Percentiles rank a stretch among this genome's conserved stretches.
phyloP scores from a whole-genome alignment of 192 early-diverging fungal genomes.

The Kappamyces sp. region DNA sequence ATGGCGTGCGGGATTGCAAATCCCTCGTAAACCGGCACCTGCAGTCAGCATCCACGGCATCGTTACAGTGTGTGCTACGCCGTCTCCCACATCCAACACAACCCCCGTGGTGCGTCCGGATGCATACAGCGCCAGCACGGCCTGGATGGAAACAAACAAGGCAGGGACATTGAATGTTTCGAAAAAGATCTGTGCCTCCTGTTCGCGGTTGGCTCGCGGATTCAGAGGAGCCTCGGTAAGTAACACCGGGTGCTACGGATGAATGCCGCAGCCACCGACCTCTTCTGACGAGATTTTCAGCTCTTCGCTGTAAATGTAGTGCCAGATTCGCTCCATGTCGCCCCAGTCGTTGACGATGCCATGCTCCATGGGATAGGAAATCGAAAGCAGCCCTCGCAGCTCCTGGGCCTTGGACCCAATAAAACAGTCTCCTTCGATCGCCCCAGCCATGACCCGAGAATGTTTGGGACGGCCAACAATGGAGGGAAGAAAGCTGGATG shows the following conservation, averaged over 20 bases:
- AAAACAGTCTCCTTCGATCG: constrained; percentile 91
- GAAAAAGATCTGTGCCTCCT: constrained; percentile 94
- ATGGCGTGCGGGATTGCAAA: constrained; percentile 95
- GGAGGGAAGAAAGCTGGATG: constrained; percentile 93
- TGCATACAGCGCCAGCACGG: constrained; percentile 93
- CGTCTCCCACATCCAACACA: constrained; percentile 93
- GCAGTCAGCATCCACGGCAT: constrained; percentile 13
- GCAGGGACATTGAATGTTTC: constrained; percentile 99
- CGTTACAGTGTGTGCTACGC: constrained; percentile 75
- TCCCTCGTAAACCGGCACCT: constrained; percentile 89
- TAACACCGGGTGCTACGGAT: constrained; percentile 85
- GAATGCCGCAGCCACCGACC: constrained; percentile 36
- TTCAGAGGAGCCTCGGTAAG: constrained; percentile 97
- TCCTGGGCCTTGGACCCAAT: constrained; percentile 96
- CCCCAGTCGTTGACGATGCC: constrained; percentile 97
- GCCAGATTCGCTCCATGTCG: constrained; percentile 99
- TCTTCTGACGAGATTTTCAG: constrained; percentile 92
- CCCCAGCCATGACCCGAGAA: constrained; percentile 93
- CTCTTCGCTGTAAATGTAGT: constrained; percentile 94
- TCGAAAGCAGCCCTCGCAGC: constrained; percentile 84
- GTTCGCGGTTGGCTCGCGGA: constrained; percentile 85
- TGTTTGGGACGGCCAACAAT: constrained; percentile 97
- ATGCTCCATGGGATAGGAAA: constrained; percentile 95
- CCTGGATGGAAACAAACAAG: constrained; percentile 94
- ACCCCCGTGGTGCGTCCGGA: constrained; percentile 97